phyloP scores from a whole-genome alignment of 139 green algal genomes.

The Chlorokybus atmophyticus region DNA sequence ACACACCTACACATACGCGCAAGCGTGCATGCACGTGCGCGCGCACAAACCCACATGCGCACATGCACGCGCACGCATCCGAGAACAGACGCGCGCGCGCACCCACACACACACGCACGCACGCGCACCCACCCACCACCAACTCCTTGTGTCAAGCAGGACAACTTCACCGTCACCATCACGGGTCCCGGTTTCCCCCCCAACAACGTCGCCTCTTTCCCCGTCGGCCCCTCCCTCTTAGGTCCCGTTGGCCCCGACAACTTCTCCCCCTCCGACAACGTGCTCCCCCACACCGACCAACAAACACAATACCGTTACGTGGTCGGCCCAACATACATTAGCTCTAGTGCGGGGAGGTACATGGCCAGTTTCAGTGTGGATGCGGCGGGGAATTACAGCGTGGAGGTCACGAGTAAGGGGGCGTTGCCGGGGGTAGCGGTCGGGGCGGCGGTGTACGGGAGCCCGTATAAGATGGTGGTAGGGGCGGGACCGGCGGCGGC shows the following conservation, averaged over 20 bases:
- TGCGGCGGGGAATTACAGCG: not conserved
- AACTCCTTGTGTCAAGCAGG: too few species aligned
- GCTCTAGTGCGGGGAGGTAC: not conserved
- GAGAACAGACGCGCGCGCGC: too few species aligned
- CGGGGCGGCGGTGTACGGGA: not conserved
- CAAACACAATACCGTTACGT: too few species aligned
- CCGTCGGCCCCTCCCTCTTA: not conserved
- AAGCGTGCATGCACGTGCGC: too few species aligned
- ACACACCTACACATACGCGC: too few species aligned
- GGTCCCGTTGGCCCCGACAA: not conserved
- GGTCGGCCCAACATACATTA: not conserved
- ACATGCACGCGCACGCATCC: too few species aligned
- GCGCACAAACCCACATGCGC: too few species aligned
- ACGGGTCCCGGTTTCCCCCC: not conserved
- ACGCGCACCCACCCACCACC: too few species aligned
- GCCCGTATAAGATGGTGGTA: not conserved
- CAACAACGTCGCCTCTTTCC: not conserved
- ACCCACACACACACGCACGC: too few species aligned
- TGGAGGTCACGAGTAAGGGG: not conserved
- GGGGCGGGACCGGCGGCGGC: too few species aligned
- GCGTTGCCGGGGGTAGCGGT: not conserved
- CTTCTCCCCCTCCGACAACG: not conserved
- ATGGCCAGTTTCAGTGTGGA: not conserved
- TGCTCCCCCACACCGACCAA: too few species aligned
- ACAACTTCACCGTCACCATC: conserved; percentile 1